Conservation (phyloP, 495 filamentous ascomycete species). For the Aspergillus taichungensis region DNA sequence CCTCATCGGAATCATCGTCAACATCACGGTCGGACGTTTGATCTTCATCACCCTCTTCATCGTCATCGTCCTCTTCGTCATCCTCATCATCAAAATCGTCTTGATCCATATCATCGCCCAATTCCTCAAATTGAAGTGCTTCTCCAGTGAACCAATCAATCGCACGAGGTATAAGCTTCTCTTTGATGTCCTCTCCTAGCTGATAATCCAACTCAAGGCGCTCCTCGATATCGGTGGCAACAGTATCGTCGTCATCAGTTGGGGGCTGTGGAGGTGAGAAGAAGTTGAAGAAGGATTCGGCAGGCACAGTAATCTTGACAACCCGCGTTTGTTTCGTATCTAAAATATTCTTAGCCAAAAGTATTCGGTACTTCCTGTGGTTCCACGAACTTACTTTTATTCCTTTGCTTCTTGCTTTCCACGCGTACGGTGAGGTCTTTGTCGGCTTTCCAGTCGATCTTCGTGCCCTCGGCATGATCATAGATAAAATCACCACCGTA, state of each 20-base stretch:
- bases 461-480: slow-evolving; percentile 95
- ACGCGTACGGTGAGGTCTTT: slow-evolving; percentile 89
- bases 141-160: slow-evolving; percentile 99
- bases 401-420: slow-evolving; percentile 98
- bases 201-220: slow-evolving; percentile 98
- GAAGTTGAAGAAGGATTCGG: slow-evolving; percentile 99
- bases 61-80: slow-evolving; percentile 86
- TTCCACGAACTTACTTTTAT: slow-evolving; percentile 72
- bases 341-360: slow-evolving; percentile 22
- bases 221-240: slow-evolving; percentile 87
- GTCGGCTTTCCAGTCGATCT: slow-evolving; percentile 92
- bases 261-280: slow-evolving; percentile 92
- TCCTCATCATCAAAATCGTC: slow-evolving; percentile 82
- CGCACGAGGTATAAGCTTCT: slow-evolving; percentile 97
- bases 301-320: slow-evolving; percentile 97
- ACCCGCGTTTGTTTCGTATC: slow-evolving; percentile 98
- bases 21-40: slow-evolving; percentile 36
- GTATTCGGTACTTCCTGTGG: background rate
- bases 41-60: slow-evolving; percentile 71
- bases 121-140: slow-evolving; percentile 91
- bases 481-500: slow-evolving; percentile 99
- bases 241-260: slow-evolving; percentile 63
- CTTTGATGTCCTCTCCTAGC: slow-evolving; percentile 98
- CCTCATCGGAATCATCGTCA: slow-evolving; percentile 82
- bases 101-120: slow-evolving; percentile 79